Conservation (phyloP, 192 early-diverging fungal species). For the Ramicandelaber brevisporus region DNA sequence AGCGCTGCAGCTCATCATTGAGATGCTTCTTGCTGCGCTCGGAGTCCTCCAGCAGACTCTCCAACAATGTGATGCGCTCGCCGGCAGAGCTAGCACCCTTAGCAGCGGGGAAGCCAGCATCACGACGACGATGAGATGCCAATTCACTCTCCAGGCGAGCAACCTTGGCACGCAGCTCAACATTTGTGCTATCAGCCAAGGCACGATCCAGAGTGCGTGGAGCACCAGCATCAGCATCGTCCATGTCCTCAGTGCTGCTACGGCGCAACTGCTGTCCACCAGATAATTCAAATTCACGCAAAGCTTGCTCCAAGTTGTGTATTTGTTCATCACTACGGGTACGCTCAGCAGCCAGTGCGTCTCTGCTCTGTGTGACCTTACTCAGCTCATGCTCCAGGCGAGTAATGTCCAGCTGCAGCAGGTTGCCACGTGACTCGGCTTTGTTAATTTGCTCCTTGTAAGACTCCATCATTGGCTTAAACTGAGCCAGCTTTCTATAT, state of each 20-base stretch:
- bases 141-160: slow-evolving; percentile 37
- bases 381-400: slow-evolving; percentile 43
- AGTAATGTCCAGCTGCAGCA: slow-evolving; percentile 38
- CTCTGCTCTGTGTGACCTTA: slow-evolving; percentile 27
- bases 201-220: slow-evolving; percentile 9
- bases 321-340: slow-evolving; percentile 50
- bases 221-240: slow-evolving; percentile 6
- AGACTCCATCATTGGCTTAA: slow-evolving; percentile 62
- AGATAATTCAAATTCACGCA: slow-evolving; percentile 57
- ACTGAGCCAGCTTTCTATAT: slow-evolving; percentile 48
- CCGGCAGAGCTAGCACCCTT: slow-evolving; percentile 11
- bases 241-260: slow-evolving; percentile 8
- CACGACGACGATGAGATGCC: slow-evolving; percentile 4
- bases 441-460: slow-evolving; percentile 58
- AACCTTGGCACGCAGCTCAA: slow-evolving; percentile 18
- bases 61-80: too few species aligned
- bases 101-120: slow-evolving; percentile 3
- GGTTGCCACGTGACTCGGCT: slow-evolving; percentile 44
- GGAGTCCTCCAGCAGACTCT: slow-evolving; percentile 32
- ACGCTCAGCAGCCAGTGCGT: slow-evolving; percentile 32
- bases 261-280: slow-evolving; percentile 13
- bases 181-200: slow-evolving; percentile 9
- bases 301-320: slow-evolving; percentile 42
- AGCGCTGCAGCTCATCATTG: slow-evolving; percentile 25
- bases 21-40: slow-evolving; percentile 26